Base-by-base conservation (phyloP, 2,329 filamentous ascomycete genomes). In the Fusarium sp. region DNA sequence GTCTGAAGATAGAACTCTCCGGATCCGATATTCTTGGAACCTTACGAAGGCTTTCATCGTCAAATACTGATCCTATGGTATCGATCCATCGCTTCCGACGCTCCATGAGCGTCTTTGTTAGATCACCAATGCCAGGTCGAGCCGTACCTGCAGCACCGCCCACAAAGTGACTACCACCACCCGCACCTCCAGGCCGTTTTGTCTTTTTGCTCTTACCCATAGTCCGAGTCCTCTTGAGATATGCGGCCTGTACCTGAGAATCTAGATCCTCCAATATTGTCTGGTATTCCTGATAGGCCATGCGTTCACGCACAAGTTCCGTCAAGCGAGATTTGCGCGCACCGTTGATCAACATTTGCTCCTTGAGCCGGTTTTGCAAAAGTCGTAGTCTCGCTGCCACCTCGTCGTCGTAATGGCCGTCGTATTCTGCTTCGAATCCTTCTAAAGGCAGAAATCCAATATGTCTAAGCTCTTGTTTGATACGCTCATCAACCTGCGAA, bases 201-300 rank as follows among this genome's bases (percentile, higher is more conserved):
- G 94, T 90, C 81, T 97, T 97, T 79, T 96, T 96, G 78, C 89
- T 93, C 82, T 98, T 96, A 77, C 94, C 93, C 80, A 98, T 91
- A 1, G 93, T 97, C 45, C 96, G 89, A 26, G 95, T 98, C 23
- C 96, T 91, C 82, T 99, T 99, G 43, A 97, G 89, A 75, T 98
- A 99, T 5, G 96, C 95, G 50, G 93, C 91, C 75, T 98, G 94
- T 40, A 98, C 94, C 77, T 98, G 96, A 40, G 90, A 89, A 82
- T 99, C 96, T 21, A 99, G 89, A 77, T 99, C 96, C 76, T 99
- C 96, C 49, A 96, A 90, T 72, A 99, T 99, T 56, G 94, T 97
- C 77, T 91, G 91, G 82, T 97, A 99, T 77, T 99, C 96, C 76
- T 99, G 96, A 80, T 96, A 90, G 0, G 96, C 96, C 88, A 99